A percentile compares a stretch with the other conserved stretches of the same genome.
Conservation (phyloP, 2,329 filamentous ascomycete species). For the Curvularia verruculosa region DNA sequence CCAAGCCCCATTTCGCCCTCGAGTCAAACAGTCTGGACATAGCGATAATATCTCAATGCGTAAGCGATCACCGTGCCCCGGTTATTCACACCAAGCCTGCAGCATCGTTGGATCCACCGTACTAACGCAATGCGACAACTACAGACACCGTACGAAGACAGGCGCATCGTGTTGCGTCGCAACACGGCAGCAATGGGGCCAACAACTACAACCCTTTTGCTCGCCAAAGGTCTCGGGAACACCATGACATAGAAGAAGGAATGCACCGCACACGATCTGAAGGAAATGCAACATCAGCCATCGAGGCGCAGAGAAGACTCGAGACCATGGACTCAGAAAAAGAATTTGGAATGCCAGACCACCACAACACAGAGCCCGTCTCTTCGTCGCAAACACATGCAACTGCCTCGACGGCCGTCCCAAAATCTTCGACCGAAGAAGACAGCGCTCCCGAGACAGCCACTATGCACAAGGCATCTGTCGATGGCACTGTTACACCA, state of each 20-base stretch:
- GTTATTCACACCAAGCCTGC: background rate
- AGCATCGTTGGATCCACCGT: conserved; percentile 10
- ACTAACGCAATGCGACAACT: conserved; percentile 19
- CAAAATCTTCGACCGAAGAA: conserved; percentile 16
- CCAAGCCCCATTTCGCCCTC: conserved; percentile 3
- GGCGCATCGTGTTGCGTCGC: conserved; percentile 46
- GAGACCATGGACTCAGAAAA: conserved; percentile 36
- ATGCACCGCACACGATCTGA: conserved; percentile 34
- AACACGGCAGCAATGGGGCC: conserved; percentile 26
- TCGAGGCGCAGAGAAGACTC: conserved; percentile 35
- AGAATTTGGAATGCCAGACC: conserved; percentile 37
- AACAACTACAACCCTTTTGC: conserved; percentile 47
- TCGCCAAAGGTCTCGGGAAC: conserved; percentile 33
- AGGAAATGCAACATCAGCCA: conserved; percentile 23
- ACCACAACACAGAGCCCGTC: conserved; percentile 40
- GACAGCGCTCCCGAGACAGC: conserved; percentile 16
- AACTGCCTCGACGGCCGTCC: conserved; percentile 14
- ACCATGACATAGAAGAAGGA: conserved; percentile 40
- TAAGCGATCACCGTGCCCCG: conserved; percentile 31
- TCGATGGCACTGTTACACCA: conserved; percentile 31
- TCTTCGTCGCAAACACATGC: conserved; percentile 29
- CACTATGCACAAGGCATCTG: conserved; percentile 26
- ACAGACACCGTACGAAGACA: conserved; percentile 46
- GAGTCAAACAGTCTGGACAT: background rate
- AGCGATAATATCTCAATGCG: conserved; percentile 22